Conservation (phyloP, 257 asterid genomes). For the Catharanthus roseus region DNA sequence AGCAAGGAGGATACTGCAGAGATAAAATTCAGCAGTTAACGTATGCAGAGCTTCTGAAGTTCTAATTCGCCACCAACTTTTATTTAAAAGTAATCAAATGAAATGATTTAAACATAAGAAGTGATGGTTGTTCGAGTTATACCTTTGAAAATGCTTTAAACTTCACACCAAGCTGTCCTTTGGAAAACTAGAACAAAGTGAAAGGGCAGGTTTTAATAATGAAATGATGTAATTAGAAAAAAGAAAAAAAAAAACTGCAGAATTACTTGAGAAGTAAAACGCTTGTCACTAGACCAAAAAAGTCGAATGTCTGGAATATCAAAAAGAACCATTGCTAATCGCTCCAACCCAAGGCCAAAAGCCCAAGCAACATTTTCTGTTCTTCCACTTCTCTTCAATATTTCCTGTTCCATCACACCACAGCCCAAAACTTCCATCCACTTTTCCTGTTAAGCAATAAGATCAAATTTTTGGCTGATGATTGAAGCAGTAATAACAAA, state of each 20-base stretch:
- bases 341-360: conserved; percentile 96
- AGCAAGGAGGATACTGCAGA: conserved; percentile 90
- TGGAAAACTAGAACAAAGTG: conserved; percentile 48
- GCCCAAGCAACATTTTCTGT: conserved; percentile 89
- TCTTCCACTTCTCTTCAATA: conserved; percentile 69
- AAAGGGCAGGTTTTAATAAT: neutral
- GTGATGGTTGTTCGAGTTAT: conserved; percentile 5
- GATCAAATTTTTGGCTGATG: neutral
- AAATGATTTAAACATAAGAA: neutral
- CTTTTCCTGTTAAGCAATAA: conserved; percentile 50
- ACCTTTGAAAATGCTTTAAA: conserved; percentile 92
- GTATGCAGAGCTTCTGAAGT: neutral
- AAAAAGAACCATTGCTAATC: conserved; percentile 89
- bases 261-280: conserved; percentile 89
- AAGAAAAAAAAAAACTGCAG: conserved; percentile 6
- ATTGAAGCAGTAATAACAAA: neutral
- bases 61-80: neutral
- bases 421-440: conserved; percentile 99
- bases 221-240: neutral
- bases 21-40: neutral
- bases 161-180: conserved; percentile 79
- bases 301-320: conserved; percentile 97
- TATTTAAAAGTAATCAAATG: neutral
- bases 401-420: conserved; percentile 98
- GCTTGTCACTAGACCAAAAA: conserved; percentile 89